A percentile compares a stretch with the other conserved stretches of the same genome.
Conservation (phyloP, 2,329 filamentous ascomycete genomes). For the Pseudogymnoascus sp. region DNA sequence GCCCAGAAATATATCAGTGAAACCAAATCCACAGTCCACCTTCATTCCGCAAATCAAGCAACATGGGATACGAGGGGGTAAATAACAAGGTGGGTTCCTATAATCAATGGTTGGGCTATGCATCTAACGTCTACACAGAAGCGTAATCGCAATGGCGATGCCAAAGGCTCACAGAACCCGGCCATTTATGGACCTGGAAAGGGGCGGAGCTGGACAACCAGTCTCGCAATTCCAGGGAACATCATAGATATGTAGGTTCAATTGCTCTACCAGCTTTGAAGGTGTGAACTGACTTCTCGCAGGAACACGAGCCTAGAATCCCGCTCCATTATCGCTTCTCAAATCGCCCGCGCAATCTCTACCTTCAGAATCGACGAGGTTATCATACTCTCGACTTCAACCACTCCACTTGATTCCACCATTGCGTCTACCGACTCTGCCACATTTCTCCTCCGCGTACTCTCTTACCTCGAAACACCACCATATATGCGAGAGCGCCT, state of each 20-base stretch:
- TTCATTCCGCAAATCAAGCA: background rate
- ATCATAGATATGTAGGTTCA: slow-evolving; percentile 60
- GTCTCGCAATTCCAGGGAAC: slow-evolving; percentile 69
- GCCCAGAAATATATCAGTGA: background rate
- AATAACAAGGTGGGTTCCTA: background rate
- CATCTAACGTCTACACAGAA: slow-evolving; percentile 19
- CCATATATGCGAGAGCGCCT: slow-evolving; percentile 69
- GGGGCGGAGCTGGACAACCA: slow-evolving; percentile 63
- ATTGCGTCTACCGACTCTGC: slow-evolving; percentile 51
- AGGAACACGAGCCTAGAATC: slow-evolving; percentile 42
- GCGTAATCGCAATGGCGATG: slow-evolving; percentile 26
- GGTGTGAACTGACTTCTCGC: background rate
- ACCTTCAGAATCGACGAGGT: slow-evolving; percentile 82
- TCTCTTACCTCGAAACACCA: slow-evolving; percentile 77
- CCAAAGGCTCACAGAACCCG: slow-evolving; percentile 24
- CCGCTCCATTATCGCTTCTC: slow-evolving; percentile 62
- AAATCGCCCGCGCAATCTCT: slow-evolving; percentile 70
- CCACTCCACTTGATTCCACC: slow-evolving; percentile 18
- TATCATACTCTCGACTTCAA: slow-evolving; percentile 57
- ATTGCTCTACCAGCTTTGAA: background rate
- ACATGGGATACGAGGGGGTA: background rate
- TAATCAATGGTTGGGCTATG: background rate
- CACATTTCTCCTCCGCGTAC: slow-evolving; percentile 70
- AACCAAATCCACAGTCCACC: background rate
- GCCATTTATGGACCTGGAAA: slow-evolving; percentile 57